Evolutionary conservation across 2,329 filamentous ascomycete species (phyloP).

Genomic region (Dendrostoma leiphaemia): DNA sequence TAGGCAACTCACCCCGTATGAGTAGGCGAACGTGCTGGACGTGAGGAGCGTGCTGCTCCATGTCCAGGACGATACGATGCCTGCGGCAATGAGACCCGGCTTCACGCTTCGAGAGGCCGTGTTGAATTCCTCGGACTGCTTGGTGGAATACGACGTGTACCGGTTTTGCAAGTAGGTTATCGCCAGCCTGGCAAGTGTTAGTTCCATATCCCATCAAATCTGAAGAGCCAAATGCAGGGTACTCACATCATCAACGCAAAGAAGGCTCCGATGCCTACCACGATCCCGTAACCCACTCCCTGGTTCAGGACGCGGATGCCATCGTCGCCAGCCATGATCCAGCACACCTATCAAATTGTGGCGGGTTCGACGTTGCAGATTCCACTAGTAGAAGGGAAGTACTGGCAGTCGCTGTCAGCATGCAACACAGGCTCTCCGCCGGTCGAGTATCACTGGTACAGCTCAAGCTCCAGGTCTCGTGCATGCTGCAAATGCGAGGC

Average conservation of each 20-base stretch:
- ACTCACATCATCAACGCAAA: conserved; percentile 39
- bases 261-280: conserved; percentile 47
- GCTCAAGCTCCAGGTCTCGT: too few relatives aligned
- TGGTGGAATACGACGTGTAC: conserved; percentile 36
- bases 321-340: conserved; percentile 7
- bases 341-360: background rate
- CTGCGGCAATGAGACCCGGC: conserved; percentile 43
- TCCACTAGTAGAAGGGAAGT: background rate
- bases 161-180: conserved; percentile 41
- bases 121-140: conserved; percentile 45
- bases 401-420: background rate
- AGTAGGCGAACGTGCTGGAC: conserved; percentile 39
- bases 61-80: conserved; percentile 48
- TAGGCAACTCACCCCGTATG: conserved; percentile 30
- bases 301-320: conserved; percentile 14
- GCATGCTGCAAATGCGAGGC: too few relatives aligned
- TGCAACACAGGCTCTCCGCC: background rate
- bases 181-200: conserved; percentile 24
- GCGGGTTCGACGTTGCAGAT: background rate
- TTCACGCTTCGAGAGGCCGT: conserved; percentile 42
- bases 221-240: too few relatives aligned
- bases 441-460: too few relatives aligned
- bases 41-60: conserved; percentile 45
- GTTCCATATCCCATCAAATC: too few relatives aligned
- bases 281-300: conserved; percentile 44